phyloP scores from a whole-genome alignment of 345 rosid genomes.

The Hibiscus syriacus region DNA sequence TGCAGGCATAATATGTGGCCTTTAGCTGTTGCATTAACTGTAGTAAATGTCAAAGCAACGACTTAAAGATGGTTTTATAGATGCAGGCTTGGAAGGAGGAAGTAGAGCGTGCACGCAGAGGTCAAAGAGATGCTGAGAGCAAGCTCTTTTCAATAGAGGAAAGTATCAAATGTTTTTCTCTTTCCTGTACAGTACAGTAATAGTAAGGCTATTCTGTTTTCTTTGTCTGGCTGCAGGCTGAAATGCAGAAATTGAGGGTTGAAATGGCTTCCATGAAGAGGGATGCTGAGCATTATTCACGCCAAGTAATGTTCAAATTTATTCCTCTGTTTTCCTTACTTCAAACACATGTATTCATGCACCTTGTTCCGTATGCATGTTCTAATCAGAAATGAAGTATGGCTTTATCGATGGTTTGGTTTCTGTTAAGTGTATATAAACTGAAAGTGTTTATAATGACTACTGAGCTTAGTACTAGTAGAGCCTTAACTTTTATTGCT shows the following conservation, averaged over 20 bases:
- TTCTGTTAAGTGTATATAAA: not conserved
- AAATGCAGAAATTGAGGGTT: constrained; percentile 87
- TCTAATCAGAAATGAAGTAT: too few species aligned
- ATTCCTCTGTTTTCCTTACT: constrained; percentile 7
- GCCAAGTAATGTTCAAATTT: constrained; percentile 53
- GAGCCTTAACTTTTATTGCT: not conserved
- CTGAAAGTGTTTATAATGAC: not conserved
- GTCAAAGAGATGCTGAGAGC: constrained; percentile 94
- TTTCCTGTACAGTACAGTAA: not conserved
- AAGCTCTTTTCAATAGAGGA: constrained; percentile 85
- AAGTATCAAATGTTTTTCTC: constrained; percentile 17
- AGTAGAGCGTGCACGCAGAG: constrained; percentile 88
- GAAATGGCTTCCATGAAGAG: constrained; percentile 98
- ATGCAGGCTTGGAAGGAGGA: constrained; percentile 97
- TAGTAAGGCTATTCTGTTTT: not conserved
- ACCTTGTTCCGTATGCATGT: too few species aligned
- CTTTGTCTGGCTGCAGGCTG: constrained; percentile 57
- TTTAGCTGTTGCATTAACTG: not conserved
- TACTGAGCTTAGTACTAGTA: not conserved
- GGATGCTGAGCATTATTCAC: constrained; percentile 99
- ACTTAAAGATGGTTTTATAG: constrained; percentile 20
- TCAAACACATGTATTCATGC: not conserved
- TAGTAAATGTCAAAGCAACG: not conserved
- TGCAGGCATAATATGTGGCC: not conserved
- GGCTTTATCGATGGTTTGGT: not conserved